phyloP scores from a whole-genome alignment of 495 filamentous ascomycete species.

The Podospora anserina region DNA sequence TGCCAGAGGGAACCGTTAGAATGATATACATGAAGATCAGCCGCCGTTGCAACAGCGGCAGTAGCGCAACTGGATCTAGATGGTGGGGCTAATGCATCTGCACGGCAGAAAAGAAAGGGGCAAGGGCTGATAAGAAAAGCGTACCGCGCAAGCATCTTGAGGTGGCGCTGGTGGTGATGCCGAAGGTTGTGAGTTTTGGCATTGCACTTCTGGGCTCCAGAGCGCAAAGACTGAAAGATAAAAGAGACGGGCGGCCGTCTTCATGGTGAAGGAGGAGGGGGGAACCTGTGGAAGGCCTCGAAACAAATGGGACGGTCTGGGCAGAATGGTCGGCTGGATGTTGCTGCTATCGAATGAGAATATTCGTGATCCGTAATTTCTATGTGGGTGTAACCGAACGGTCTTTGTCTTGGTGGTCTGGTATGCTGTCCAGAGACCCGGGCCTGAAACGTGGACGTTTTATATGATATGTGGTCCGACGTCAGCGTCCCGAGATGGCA shows the following conservation, averaged over 20 bases:
- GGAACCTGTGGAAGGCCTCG: background rate
- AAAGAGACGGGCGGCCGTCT: slow-evolving; percentile 63
- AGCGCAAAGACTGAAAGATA: slow-evolving; percentile 76
- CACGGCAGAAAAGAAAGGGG: slow-evolving; percentile 18
- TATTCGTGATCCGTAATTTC: background rate
- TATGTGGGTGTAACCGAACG: background rate
- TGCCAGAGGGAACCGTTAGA: slow-evolving; percentile 43
- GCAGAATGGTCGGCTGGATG: background rate
- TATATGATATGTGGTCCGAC: slow-evolving; percentile 9
- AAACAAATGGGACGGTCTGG: background rate
- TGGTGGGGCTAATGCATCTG: slow-evolving; percentile 19
- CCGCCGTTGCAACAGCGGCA: slow-evolving; percentile 23
- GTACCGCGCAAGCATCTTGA: slow-evolving; percentile 49
- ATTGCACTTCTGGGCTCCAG: slow-evolving; percentile 52
- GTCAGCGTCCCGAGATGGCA: slow-evolving; percentile 18
- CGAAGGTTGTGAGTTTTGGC: slow-evolving; percentile 25
- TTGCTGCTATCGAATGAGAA: background rate
- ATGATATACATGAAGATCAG: slow-evolving; percentile 12
- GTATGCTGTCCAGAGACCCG: slow-evolving; percentile 15
- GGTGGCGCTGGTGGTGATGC: slow-evolving; percentile 29
- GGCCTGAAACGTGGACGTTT: slow-evolving; percentile 21
- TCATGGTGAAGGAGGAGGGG: slow-evolving; percentile 49
- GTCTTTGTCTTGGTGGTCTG: background rate
- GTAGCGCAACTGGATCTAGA: slow-evolving; percentile 22
- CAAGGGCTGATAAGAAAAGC: slow-evolving; percentile 24